Evolutionary conservation across 495 filamentous ascomycete genomes (phyloP).

Genomic region (Podospora pseudopauciseta): DNA sequence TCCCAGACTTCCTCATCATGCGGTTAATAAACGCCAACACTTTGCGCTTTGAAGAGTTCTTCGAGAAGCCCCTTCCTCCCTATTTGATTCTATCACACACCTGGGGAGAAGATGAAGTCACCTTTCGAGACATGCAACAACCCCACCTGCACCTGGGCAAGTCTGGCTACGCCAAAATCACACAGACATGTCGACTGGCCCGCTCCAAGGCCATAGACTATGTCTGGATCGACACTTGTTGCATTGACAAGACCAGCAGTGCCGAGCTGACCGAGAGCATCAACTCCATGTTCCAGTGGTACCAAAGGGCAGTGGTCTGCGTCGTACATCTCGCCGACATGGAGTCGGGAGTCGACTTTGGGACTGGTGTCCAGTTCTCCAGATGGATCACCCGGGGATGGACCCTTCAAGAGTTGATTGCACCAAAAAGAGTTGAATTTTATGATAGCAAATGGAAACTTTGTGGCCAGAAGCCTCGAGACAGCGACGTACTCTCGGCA

Average conservation of each 20-base stretch:
- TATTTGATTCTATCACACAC: slow-evolving; percentile 34
- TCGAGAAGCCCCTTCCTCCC: not conserved
- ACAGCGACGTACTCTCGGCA: not conserved
- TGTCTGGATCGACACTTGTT: not conserved
- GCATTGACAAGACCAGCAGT: not conserved
- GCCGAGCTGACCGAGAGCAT: slow-evolving; percentile 18
- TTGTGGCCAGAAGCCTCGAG: not conserved
- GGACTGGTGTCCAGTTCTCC: not conserved
- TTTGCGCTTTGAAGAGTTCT: not conserved
- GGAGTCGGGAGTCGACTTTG: not conserved
- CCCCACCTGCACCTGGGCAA: not conserved
- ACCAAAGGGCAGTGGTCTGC: slow-evolving; percentile 28
- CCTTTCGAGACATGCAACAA: slow-evolving; percentile 19
- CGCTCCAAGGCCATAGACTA: not conserved
- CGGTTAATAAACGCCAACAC: not conserved
- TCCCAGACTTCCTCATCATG: not conserved
- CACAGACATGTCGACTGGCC: not conserved
- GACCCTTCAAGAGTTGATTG: slow-evolving; percentile 44
- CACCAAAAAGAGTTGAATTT: slow-evolving; percentile 32
- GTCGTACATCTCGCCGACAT: slow-evolving; percentile 36
- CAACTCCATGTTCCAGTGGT: slow-evolving; percentile 28
- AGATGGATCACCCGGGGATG: slow-evolving; percentile 42
- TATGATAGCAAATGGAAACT: slow-evolving; percentile 28
- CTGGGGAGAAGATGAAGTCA: slow-evolving; percentile 32
- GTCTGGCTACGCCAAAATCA: not conserved